Evolutionary conservation across 1,284 basidiomycete species (phyloP).

Genomic region (Ceraceosorus guamensis): DNA sequence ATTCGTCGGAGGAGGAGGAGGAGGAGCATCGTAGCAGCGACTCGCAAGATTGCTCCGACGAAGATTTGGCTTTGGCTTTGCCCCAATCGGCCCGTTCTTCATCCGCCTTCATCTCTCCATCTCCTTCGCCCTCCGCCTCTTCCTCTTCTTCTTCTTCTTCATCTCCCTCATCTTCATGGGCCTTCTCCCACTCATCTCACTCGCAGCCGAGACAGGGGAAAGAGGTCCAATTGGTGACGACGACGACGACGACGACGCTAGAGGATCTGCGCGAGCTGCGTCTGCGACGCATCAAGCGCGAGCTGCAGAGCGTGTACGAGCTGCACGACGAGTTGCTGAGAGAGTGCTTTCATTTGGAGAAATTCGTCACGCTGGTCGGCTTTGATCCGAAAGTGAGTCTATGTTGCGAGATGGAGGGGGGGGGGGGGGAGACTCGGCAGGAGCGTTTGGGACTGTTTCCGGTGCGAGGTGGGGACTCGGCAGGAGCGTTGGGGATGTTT

Average conservation of each 20-base stretch:
- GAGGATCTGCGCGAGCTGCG: slow-evolving; percentile 7
- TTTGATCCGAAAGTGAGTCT: slow-evolving; percentile 27
- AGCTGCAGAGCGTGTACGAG: slow-evolving; percentile 26
- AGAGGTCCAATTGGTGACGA: too few relatives aligned
- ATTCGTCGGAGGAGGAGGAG: too few relatives aligned
- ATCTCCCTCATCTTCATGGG: too few relatives aligned
- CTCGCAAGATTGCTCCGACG: too few relatives aligned
- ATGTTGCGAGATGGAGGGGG: not conserved
- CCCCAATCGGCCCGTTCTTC: too few relatives aligned
- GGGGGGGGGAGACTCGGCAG: not conserved
- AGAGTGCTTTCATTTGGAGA: slow-evolving; percentile 38
- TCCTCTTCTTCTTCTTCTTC: too few relatives aligned
- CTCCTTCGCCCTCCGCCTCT: too few relatives aligned
- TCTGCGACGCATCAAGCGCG: slow-evolving; percentile 16
- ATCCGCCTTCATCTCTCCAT: too few relatives aligned
- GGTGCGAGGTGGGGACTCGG: slow-evolving; percentile 4
- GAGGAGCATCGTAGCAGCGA: too few relatives aligned
- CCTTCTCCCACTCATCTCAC: too few relatives aligned
- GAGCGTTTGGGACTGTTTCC: not conserved
- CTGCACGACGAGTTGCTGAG: slow-evolving; percentile 36
- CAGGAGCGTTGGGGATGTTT: slow-evolving; percentile 11
- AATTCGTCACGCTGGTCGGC: slow-evolving; percentile 37
- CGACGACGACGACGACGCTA: not conserved
- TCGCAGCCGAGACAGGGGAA: too few relatives aligned
- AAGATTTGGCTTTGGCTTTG: too few relatives aligned